phyloP scores from a whole-genome alignment of 805 yeast species.

The Trichomonascus vanleenenianus region DNA sequence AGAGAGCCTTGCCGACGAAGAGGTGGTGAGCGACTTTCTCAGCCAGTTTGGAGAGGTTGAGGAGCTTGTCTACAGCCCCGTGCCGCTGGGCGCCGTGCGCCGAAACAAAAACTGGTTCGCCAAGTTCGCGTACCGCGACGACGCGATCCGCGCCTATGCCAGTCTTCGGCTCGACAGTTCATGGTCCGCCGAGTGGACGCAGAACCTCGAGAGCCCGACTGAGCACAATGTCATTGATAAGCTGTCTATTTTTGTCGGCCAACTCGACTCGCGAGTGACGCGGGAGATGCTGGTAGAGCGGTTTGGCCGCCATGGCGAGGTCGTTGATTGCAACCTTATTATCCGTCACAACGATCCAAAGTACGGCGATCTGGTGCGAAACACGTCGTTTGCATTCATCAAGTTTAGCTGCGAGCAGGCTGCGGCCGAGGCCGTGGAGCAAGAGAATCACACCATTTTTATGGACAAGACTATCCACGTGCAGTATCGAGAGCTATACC shows the following conservation, averaged over 20 bases:
- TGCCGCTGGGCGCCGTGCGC: not conserved
- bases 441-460: conserved; percentile 62
- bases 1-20: conserved; percentile 2
- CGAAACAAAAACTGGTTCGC: conserved; percentile 51
- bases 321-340: conserved; percentile 41
- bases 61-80: conserved; percentile 33
- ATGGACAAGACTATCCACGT: conserved; percentile 73
- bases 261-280: conserved; percentile 47
- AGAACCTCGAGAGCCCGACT: conserved; percentile 42
- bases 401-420: conserved; percentile 55
- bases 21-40: conserved; percentile 34
- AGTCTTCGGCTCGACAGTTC: conserved; percentile 21
- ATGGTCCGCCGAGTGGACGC: conserved; percentile 80
- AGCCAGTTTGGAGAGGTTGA: conserved; percentile 69
- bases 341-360: conserved; percentile 2
- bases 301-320: conserved; percentile 60
- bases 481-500: conserved; percentile 62
- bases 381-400: conserved; percentile 63
- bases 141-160: conserved; percentile 81
- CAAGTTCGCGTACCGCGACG: conserved; percentile 74
- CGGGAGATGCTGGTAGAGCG: conserved; percentile 49
- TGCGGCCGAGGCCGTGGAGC: conserved; percentile 80
- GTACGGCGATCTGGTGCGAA: conserved; percentile 18
- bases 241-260: conserved; percentile 73
- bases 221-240: conserved; percentile 49